A percentile compares a stretch with the other conserved stretches of the same genome.
These are phyloP conservation scores for Lagenaria siceraria DNA, from an alignment of 306 rosid genomes.

Conservation along the genomic window DNA sequence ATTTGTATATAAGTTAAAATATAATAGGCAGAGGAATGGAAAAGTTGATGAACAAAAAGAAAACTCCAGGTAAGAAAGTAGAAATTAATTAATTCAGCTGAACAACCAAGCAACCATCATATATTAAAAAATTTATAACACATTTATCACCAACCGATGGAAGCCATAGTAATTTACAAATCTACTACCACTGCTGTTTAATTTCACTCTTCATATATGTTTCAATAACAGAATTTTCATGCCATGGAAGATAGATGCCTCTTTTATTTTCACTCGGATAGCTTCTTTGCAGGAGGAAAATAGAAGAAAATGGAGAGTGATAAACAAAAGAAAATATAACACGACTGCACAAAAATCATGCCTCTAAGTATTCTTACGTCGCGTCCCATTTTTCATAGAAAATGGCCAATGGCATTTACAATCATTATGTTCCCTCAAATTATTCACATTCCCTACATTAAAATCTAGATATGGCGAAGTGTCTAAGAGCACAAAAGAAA, in stretches of 20 bases:
- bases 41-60: background rate
- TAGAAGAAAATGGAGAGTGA: background rate
- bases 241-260: background rate
- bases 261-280: background rate
- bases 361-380: background rate
- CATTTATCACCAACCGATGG: background rate
- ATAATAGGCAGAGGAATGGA: background rate
- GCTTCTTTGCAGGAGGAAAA: background rate
- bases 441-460: background rate
- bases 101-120: background rate
- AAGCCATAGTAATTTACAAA: background rate
- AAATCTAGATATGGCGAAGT: background rate
- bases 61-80: background rate
- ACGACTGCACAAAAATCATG: background rate
- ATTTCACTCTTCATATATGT: background rate
- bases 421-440: background rate
- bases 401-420: background rate
- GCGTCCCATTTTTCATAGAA: background rate
- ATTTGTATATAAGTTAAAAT: slow-evolving; percentile 7
- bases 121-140: background rate
- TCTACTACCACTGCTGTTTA: background rate
- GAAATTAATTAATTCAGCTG: background rate
- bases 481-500: background rate
- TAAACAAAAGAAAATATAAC: background rate
- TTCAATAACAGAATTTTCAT: background rate